Evolutionary conservation across 768 basidiomycete species (phyloP).

Genomic region (Lactarius quietus): DNA sequence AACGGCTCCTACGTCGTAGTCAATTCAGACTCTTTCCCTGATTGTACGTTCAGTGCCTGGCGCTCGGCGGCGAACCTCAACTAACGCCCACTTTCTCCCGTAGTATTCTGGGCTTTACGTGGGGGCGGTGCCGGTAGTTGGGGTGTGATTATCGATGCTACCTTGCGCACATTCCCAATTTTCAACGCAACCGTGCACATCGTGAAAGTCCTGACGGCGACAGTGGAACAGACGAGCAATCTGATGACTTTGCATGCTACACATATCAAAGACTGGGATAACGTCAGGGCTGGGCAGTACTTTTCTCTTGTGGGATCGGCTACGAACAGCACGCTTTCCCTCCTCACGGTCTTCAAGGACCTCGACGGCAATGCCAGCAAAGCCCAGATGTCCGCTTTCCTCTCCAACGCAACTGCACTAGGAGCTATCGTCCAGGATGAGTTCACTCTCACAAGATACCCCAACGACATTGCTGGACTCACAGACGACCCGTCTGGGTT

Average conservation of each 20-base stretch:
- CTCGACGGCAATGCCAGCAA: slow-evolving; percentile 22
- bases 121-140: slow-evolving; percentile 33
- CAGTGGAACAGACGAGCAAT: slow-evolving; percentile 38
- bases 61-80: not conserved
- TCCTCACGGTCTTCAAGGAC: slow-evolving; percentile 27
- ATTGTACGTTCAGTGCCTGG: slow-evolving; percentile 10
- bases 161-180: slow-evolving; percentile 36
- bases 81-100: not conserved
- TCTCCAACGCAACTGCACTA: slow-evolving; percentile 16
- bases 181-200: slow-evolving; percentile 33
- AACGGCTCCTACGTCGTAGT: slow-evolving; percentile 4
- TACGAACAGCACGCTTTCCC: slow-evolving; percentile 4
- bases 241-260: slow-evolving; percentile 31
- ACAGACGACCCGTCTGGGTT: slow-evolving; percentile 16
- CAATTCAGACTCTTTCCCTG: slow-evolving; percentile 6
- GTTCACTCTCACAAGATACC: slow-evolving; percentile 1
- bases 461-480: slow-evolving; percentile 15
- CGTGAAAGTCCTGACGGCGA: slow-evolving; percentile 31
- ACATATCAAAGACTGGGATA: slow-evolving; percentile 10
- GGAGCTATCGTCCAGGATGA: slow-evolving; percentile 24
- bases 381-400: slow-evolving; percentile 20
- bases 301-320: slow-evolving; percentile 32
- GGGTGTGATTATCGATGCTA: slow-evolving; percentile 39
- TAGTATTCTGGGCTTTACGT: no score
- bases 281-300: slow-evolving; percentile 18